These are phyloP conservation scores for Acer campestre DNA, from an alignment of 345 rosid species.

Conservation along the genomic window DNA sequence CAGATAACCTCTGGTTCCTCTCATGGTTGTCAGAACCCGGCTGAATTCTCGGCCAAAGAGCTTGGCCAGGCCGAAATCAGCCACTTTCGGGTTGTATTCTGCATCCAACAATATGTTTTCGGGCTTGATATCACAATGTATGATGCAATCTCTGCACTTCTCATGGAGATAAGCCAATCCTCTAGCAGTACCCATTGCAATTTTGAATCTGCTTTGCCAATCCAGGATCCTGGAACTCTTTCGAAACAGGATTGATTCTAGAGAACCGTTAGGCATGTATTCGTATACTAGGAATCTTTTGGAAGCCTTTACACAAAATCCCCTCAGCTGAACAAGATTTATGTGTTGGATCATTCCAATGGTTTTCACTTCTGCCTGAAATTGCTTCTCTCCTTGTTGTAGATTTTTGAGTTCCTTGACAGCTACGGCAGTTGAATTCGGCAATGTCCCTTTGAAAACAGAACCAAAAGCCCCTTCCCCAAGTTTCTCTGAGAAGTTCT, in stretches of 20 bases:
- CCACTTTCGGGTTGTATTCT: conserved; percentile 15
- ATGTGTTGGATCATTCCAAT: conserved; percentile 24
- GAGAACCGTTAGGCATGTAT: conserved; percentile 29
- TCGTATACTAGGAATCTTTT: conserved; percentile 19
- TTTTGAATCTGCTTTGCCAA: conserved; percentile 22
- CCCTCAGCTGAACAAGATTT: conserved; percentile 23
- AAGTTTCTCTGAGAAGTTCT: conserved; percentile 19
- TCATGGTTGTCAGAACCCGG: conserved; percentile 24
- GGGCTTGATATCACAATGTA: conserved; percentile 20
- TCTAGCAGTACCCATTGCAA: conserved; percentile 22
- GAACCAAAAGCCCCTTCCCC: conserved; percentile 35
- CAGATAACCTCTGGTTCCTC: conserved; percentile 19
- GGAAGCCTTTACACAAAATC: conserved; percentile 16
- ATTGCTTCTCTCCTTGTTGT: conserved; percentile 30
- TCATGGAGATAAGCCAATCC: conserved; percentile 28
- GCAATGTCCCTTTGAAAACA: conserved; percentile 25
- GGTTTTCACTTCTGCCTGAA: conserved; percentile 20
- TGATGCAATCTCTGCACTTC: conserved; percentile 19
- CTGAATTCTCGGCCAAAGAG: conserved; percentile 16
- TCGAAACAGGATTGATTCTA: conserved; percentile 13
- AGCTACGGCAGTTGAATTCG: conserved; percentile 17
- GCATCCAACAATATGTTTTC: conserved; percentile 19
- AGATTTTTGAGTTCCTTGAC: conserved; percentile 27
- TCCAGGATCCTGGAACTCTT: conserved; percentile 3
- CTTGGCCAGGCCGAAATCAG: conserved; percentile 22